Conservation (phyloP, 768 basidiomycete species). For the Phlegmacium glaucopus region DNA sequence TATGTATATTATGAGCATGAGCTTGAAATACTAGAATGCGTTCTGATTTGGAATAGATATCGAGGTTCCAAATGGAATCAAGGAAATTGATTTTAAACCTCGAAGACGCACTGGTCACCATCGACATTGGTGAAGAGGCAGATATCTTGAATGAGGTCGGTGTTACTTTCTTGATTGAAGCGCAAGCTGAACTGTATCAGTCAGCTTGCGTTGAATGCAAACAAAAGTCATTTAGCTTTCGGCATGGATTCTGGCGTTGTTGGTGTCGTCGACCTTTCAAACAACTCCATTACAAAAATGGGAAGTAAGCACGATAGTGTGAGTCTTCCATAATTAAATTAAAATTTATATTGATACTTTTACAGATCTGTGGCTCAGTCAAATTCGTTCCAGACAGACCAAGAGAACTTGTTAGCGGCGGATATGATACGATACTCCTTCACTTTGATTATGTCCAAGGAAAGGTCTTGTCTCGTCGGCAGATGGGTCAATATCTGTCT, state of each 20-base stretch:
- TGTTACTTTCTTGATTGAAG: slow-evolving; percentile 2
- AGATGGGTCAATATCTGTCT: slow-evolving; percentile 44
- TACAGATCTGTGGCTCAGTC: slow-evolving; percentile 67
- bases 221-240: slow-evolving; percentile 60
- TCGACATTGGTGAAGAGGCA: slow-evolving; percentile 50
- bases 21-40: background rate
- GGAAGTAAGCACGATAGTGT: slow-evolving; percentile 63
- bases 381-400: slow-evolving; percentile 71
- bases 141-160: slow-evolving; percentile 72
- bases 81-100: slow-evolving; percentile 50
- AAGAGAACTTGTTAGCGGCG: slow-evolving; percentile 71
- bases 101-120: slow-evolving; percentile 42
- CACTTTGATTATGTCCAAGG: slow-evolving; percentile 66
- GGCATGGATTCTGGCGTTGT: slow-evolving; percentile 67
- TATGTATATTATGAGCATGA: slow-evolving; percentile 23
- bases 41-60: slow-evolving; percentile 26
- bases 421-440: slow-evolving; percentile 66
- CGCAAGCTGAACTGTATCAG: slow-evolving; percentile 32
- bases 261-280: slow-evolving; percentile 60
- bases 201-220: slow-evolving; percentile 61
- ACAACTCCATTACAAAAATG: slow-evolving; percentile 49
- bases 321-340: slow-evolving; percentile 16
- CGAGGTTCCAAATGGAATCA: slow-evolving; percentile 42
- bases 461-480: slow-evolving; percentile 51
- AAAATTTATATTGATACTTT: background rate